Conservation (phyloP, 441 rosid genomes). For the Flueggea neowawraea region DNA sequence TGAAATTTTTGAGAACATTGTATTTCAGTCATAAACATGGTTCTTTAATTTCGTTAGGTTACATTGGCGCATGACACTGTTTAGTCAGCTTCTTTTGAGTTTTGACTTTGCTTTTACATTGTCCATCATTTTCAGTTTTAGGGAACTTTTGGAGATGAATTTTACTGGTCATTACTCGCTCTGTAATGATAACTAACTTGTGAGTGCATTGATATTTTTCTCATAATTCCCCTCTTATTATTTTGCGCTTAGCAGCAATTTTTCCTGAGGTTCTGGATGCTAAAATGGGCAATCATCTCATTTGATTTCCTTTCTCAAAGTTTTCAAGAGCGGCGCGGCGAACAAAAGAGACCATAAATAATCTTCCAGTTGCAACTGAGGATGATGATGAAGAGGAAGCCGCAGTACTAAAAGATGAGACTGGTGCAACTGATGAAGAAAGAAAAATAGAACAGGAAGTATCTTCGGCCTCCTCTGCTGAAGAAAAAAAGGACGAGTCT, state of each 20-base stretch:
- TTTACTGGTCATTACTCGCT: too few relatives aligned
- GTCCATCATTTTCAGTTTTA: too few relatives aligned
- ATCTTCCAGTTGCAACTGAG: conserved; percentile 69
- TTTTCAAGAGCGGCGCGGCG: conserved; percentile 70
- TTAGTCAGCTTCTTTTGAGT: too few relatives aligned
- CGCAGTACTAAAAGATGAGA: conserved; percentile 48
- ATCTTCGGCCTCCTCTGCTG: conserved; percentile 28
- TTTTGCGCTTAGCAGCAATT: too few relatives aligned
- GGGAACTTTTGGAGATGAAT: too few relatives aligned
- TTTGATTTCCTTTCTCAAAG: conserved; percentile 26
- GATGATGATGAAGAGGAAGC: conserved; percentile 81
- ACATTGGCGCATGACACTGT: too few relatives aligned
- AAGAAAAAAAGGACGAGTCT: conserved; percentile 41
- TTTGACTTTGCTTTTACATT: too few relatives aligned
- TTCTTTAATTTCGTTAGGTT: too few relatives aligned
- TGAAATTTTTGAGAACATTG: too few relatives aligned
- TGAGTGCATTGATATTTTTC: neutral
- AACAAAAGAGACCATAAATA: conserved; percentile 59
- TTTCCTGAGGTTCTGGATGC: neutral
- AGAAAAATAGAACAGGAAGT: conserved; percentile 25
- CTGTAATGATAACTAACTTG: neutral
- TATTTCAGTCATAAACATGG: too few relatives aligned
- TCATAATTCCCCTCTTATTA: too few relatives aligned
- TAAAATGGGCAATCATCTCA: neutral
- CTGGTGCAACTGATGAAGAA: conserved; percentile 21